Evolutionary conservation across 257 asterid species (phyloP).

Genomic region (Solanum sparsipilum): DNA sequence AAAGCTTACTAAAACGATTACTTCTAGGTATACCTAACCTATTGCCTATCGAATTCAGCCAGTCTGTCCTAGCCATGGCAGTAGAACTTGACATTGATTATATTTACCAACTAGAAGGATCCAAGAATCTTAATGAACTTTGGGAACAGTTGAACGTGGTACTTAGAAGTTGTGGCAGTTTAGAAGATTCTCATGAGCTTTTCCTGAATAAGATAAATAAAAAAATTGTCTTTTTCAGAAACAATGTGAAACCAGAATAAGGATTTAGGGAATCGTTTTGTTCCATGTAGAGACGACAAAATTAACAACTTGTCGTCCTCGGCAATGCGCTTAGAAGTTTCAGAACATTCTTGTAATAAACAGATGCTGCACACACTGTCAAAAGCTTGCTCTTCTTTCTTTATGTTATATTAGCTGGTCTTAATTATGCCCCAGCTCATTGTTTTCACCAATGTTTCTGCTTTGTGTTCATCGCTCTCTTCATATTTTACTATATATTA

Average conservation of each 20-base stretch:
- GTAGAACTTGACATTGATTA: conserved; percentile 42
- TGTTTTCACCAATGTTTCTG: conserved; percentile 9
- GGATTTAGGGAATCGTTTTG: neutral
- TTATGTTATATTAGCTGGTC: neutral
- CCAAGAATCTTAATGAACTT: neutral
- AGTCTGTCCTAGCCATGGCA: conserved; percentile 21
- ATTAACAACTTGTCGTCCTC: neutral
- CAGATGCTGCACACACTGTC: neutral
- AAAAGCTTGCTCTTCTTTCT: neutral
- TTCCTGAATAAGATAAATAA: no score
- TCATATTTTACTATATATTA: neutral
- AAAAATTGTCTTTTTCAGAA: neutral
- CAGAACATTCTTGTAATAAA: neutral
- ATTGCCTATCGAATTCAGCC: conserved; percentile 15
- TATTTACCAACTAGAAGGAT: neutral
- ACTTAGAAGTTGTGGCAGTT: neutral
- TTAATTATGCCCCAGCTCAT: neutral
- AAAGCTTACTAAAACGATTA: conserved; percentile 33
- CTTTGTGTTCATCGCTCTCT: conserved; percentile 5
- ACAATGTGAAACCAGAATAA: neutral
- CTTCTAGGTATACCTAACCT: conserved; percentile 20
- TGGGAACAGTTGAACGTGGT: neutral
- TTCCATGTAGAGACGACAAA: neutral
- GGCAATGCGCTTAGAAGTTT: neutral
- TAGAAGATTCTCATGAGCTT: neutral